Base-by-base conservation (phyloP, 192 early-diverging fungal species). In the Entomortierella chlamydospora region DNA sequence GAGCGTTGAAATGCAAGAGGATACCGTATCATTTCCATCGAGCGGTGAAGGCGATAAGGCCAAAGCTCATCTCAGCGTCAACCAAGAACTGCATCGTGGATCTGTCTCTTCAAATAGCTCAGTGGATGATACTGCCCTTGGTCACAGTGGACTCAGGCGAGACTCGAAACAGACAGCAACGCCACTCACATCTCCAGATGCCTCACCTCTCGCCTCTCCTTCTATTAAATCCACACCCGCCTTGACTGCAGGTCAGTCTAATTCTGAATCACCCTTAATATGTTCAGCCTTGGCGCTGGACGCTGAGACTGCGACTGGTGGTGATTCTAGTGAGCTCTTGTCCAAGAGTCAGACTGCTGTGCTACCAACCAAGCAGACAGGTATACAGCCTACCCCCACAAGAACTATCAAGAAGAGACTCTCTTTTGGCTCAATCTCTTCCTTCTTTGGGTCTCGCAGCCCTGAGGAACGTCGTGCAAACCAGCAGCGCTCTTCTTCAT, bases 401-500 rank as follows among this genome's bases (percentile, higher is more conserved):
- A 69, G 68, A 6, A 61, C 76, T 10, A 47, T 79, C 68, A 79
- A 79, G 63, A 79, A 70, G 50, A 52, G 62, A 20, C 68, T 79
- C 10, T 79, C 76, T 6, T 79, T 79, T 47, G 76, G 68, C 6
- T 66, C 68, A 15, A 79, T 79, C 34, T 79, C 76, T 0, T 70
- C 62, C 4, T 79, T 79, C 64, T 79, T 79, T 55, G 63, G 52
- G 4, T 20, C 56, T 18, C 57, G 64, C 12, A 64, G 58, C 28
- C 30, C 13, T 22, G 37, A 70, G n/a, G 76, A 70, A 31, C 42
- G 47, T 10, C 76, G 50, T 11, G 23, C 68, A 0, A 79, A 79
- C 51, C 76, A 79, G 31, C 68, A 64, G 23, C 39, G 76, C 2
- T 58, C 76, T 0, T 79, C 68, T 0, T 79, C 76, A 3, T 47